Conservation (phyloP, 345 rosid species). For the Euphorbia lathyris region DNA sequence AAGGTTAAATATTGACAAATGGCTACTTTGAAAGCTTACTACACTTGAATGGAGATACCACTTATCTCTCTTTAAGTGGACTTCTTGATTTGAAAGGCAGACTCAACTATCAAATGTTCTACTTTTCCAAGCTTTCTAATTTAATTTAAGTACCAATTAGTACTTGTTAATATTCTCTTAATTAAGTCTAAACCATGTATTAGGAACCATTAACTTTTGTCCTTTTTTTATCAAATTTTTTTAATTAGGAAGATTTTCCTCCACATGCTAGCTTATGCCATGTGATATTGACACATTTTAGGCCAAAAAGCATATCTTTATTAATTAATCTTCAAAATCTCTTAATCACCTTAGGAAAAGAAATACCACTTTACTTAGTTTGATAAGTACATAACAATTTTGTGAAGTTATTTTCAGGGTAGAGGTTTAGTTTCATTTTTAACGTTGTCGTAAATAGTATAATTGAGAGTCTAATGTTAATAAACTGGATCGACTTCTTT, state of each 20-base stretch:
- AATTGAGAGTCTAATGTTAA: too few relatives aligned
- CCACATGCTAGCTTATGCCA: not conserved
- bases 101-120: constrained; percentile 19
- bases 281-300: not conserved
- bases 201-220: not conserved
- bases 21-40: not conserved
- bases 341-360: not conserved
- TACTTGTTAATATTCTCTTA: not conserved
- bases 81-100: constrained; percentile 26
- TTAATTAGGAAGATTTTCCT: not conserved
- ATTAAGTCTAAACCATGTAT: not conserved
- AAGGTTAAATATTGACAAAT: not conserved
- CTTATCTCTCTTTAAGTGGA: constrained; percentile 16
- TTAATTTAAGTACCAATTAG: not conserved
- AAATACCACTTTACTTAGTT: not conserved
- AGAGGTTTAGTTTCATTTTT: too few relatives aligned
- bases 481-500: too few relatives aligned
- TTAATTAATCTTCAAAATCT: not conserved
- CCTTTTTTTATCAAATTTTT: not conserved
- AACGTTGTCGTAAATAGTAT: too few relatives aligned
- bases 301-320: not conserved
- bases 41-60: constrained; percentile 19
- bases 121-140: not conserved
- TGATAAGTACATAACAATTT: not conserved
- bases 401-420: too few relatives aligned